Base-by-base conservation (phyloP, 208 protist species). In the Naegleria lovaniensis region DNA sequence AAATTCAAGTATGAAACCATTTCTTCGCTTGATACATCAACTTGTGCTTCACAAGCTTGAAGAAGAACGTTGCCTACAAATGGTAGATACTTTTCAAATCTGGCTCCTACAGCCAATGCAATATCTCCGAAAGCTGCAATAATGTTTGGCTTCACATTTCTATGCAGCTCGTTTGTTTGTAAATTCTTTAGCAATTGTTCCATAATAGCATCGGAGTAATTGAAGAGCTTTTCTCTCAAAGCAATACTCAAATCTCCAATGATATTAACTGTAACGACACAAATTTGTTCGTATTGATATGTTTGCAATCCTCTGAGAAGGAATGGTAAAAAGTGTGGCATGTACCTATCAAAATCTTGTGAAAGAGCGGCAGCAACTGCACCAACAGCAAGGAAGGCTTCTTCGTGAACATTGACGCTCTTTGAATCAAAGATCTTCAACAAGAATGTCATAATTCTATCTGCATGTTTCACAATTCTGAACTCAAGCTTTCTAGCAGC, bases 121-220 rank as follows among this genome's bases (percentile, higher is more conserved):
- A 99, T 96, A 92, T 99, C 98, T 51, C 98, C 97, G 85, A 99
- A 96, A 93, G 95, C 97, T 55, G 94, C 93, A 58, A 99, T 90
- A 90, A 99, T 97, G 33, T 93, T 93, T 90, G 97, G 97, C 94
- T 99, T 99, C n/a, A 98, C 93, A 91, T 96, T 94, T 90, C 95
- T 94, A 89, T 98, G 94, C 15, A 98, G 91, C 33, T 96, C 90
- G 25, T 93, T 92, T 92, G 95, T 95, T 40, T 92, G 51, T 33
- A 98, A 92, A 90, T 96, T 95, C 36, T 92, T 90, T 59, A 98
- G 94, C 36, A 99, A 91, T 39, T 95, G 92, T 84, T 94, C 91
- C 90, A 99, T 96, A 86, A 99, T 92, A 19, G 93, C 92, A 51
- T 94, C 91, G 87, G 94, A 95, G 91, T 96, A 98, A 29, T 94